A percentile compares a stretch with the other conserved stretches of the same genome.
phyloP scores from a whole-genome alignment of 331 rosid species.

The Quercus phellos region DNA sequence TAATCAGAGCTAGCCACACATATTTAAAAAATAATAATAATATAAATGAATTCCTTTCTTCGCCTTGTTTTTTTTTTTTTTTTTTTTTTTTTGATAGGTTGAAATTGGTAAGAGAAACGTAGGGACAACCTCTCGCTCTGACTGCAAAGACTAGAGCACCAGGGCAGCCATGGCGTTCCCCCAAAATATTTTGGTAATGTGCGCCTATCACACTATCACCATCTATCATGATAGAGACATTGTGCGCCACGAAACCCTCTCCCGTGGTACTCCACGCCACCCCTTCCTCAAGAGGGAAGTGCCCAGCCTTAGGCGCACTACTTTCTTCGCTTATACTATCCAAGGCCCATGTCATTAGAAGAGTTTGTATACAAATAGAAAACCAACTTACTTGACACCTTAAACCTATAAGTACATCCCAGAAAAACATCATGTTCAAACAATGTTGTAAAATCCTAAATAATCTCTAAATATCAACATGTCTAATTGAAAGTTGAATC shows the following conservation, averaged over 20 bases:
- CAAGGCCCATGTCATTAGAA: background rate
- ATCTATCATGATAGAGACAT: too few relatives aligned
- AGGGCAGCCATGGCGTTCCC: constrained; percentile 36
- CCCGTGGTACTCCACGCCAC: constrained; percentile 57
- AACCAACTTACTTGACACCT: background rate
- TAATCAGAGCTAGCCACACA: too few relatives aligned
- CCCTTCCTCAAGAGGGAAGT: constrained; percentile 30
- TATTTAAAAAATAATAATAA: too few relatives aligned
- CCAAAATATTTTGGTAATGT: constrained; percentile 1
- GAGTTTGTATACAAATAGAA: background rate
- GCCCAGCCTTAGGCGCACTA: too few relatives aligned
- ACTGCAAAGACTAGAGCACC: constrained; percentile 31
- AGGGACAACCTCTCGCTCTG: constrained; percentile 37
- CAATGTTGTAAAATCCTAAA: background rate
- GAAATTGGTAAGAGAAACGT: constrained; percentile 7
- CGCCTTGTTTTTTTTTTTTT: too few relatives aligned
- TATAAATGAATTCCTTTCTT: too few relatives aligned
- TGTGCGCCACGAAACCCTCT: constrained; percentile 51
- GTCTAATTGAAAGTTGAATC: background rate
- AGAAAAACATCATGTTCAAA: background rate
- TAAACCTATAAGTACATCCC: background rate
- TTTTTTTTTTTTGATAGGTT: too few relatives aligned
- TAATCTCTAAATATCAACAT: background rate
- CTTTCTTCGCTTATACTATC: too few relatives aligned
- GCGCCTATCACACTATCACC: constrained; percentile 36